phyloP scores from a whole-genome alignment of 345 rosid species.

The Rhodamnia rubescens region DNA sequence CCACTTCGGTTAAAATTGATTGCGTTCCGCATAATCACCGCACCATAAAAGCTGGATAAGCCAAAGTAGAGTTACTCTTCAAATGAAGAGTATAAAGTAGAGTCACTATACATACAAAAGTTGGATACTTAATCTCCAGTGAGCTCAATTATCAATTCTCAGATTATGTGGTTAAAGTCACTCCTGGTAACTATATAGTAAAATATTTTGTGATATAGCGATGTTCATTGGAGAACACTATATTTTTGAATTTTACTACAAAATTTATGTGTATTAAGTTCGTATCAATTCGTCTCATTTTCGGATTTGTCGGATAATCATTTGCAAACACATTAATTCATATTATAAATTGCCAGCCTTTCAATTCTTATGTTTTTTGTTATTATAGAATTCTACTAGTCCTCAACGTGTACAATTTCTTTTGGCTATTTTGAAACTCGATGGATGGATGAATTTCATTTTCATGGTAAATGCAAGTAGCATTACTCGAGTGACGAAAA shows the following conservation, averaged over 20 bases:
- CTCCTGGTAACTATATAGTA: too few relatives aligned
- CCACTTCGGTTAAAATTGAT: neutral
- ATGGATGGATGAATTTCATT: too few relatives aligned
- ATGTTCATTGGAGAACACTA: neutral
- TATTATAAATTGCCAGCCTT: rapidly evolving
- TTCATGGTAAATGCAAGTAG: too few relatives aligned
- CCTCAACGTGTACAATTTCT: too few relatives aligned
- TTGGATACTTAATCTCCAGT: too few relatives aligned
- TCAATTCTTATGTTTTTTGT: neutral
- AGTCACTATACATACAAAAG: neutral
- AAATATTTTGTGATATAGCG: too few relatives aligned
- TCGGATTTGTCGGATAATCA: neutral
- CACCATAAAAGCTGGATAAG: neutral
- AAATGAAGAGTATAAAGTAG: neutral
- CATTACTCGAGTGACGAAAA: too few relatives aligned
- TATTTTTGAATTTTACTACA: neutral
- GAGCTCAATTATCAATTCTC: too few relatives aligned
- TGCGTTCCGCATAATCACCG: neutral
- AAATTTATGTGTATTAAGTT: neutral
- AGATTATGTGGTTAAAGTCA: too few relatives aligned
- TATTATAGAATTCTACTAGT: too few relatives aligned
- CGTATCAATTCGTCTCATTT: neutral
- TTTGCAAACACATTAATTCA: rapidly evolving
- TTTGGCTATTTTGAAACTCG: neutral
- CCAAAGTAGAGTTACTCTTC: neutral